Conservation (phyloP, 495 filamentous ascomycete genomes). For the Aspergillus sparsus region DNA sequence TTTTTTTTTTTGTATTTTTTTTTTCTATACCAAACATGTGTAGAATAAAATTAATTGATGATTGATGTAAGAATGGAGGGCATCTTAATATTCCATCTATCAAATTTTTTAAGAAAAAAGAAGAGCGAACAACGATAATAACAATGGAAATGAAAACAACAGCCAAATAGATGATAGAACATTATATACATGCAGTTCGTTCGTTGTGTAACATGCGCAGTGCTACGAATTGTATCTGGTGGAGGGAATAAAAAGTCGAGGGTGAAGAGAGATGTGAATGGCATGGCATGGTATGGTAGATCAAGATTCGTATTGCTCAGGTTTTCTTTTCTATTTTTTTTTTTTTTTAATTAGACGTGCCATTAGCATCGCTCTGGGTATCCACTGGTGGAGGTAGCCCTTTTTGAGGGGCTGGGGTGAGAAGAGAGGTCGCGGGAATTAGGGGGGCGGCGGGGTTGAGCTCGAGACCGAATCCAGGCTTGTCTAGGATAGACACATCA, state of each 20-base stretch:
- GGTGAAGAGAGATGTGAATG: background rate
- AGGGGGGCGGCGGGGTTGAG: constrained; percentile 78
- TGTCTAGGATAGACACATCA: constrained; percentile 75
- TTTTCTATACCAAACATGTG: background rate
- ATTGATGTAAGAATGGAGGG: background rate
- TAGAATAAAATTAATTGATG: too few species aligned
- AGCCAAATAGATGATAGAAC: background rate
- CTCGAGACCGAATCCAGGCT: constrained; percentile 87
- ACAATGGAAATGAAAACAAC: background rate
- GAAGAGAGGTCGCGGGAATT: constrained; percentile 68
- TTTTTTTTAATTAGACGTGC: constrained; percentile 14
- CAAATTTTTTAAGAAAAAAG: background rate
- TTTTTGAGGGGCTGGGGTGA: constrained; percentile 70
- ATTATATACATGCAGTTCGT: constrained; percentile 1
- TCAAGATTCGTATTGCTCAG: background rate
- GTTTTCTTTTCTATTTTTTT: background rate
- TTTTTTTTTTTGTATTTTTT: too few species aligned
- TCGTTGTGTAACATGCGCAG: background rate
- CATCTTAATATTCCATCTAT: constrained; percentile 10
- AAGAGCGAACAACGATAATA: background rate
- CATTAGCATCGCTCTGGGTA: constrained; percentile 29
- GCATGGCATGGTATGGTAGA: background rate
- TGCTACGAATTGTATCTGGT: background rate
- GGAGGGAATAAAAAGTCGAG: background rate
- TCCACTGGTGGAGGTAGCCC: constrained; percentile 49